A percentile compares a stretch with the other conserved stretches of the same genome.
phyloP scores from a whole-genome alignment of 2,329 filamentous ascomycete species.

The Orbilia ellipsospora region DNA sequence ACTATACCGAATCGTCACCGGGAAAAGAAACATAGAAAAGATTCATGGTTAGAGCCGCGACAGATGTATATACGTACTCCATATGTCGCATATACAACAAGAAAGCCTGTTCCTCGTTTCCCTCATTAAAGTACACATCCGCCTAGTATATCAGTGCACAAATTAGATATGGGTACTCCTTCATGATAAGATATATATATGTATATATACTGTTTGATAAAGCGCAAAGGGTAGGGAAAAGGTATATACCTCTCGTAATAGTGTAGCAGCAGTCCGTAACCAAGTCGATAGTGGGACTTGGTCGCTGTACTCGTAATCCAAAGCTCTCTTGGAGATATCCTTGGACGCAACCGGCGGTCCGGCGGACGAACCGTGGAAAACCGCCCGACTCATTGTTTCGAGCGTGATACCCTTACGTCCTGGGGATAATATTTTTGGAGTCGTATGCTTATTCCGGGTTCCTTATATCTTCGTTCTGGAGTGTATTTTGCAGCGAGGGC shows the following conservation, averaged over 20 bases:
- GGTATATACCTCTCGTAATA: slow-evolving; percentile 78
- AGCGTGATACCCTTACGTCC: no score
- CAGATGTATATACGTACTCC: slow-evolving; percentile 53
- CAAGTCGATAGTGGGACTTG: slow-evolving; percentile 82
- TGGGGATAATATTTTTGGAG: no score
- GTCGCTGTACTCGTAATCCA: slow-evolving; percentile 82
- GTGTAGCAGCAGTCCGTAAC: slow-evolving; percentile 80
- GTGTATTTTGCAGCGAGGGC: no score
- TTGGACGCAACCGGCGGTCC: slow-evolving; percentile 76
- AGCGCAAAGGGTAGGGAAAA: no score
- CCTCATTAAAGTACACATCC: slow-evolving; percentile 83
- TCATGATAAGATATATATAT: neutral
- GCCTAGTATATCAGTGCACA: slow-evolving; percentile 70
- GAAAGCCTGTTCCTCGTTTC: slow-evolving; percentile 88
- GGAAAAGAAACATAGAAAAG: no score
- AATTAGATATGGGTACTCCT: neutral
- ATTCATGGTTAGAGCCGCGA: no score
- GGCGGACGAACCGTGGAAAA: slow-evolving; percentile 60
- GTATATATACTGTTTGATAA: neutral
- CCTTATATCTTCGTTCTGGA: no score
- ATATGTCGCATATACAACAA: slow-evolving; percentile 91
- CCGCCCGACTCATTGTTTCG: slow-evolving; percentile 45
- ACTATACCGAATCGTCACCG: no score
- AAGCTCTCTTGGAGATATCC: slow-evolving; percentile 79
- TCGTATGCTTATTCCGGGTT: no score